These are phyloP conservation scores for Botrytis squamosa DNA, from an alignment of 2,329 filamentous ascomycete genomes.

Conservation along the genomic window DNA sequence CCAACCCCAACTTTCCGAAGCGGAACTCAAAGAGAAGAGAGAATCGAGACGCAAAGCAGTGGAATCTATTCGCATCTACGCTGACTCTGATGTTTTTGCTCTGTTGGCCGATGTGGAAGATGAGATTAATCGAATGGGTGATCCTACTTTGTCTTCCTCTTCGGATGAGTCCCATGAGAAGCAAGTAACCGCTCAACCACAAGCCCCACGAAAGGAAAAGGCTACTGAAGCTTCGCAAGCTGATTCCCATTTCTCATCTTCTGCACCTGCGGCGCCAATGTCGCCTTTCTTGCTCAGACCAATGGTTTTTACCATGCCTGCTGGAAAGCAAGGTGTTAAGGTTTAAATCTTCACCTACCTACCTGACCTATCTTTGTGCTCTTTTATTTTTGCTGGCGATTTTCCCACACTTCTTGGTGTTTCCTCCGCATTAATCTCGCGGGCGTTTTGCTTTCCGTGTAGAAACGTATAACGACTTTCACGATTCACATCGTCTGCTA, in stretches of 20 bases:
- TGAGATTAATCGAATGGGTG: conserved; percentile 50
- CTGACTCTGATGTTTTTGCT: conserved; percentile 64
- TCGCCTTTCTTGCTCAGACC: conserved; percentile 16
- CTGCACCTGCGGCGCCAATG: neutral
- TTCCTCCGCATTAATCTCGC: neutral
- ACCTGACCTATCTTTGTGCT: too few relatives aligned
- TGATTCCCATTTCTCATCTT: neutral
- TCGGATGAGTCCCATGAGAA: neutral
- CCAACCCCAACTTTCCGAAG: neutral
- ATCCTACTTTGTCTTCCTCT: neutral
- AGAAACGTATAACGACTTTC: conserved; percentile 5
- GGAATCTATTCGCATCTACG: conserved; percentile 68
- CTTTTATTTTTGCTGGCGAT: neutral
- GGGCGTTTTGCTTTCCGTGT: neutral
- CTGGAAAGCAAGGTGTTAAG: conserved; percentile 13
- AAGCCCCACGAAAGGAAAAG: neutral
- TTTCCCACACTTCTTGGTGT: neutral
- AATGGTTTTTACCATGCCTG: conserved; percentile 17
- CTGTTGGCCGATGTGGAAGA: conserved; percentile 66
- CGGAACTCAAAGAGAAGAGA: conserved; percentile 19
- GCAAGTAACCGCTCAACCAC: neutral
- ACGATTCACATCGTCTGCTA: conserved; percentile 3
- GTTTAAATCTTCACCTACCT: neutral
- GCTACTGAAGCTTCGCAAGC: neutral
- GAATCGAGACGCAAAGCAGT: conserved; percentile 43